Conservation (phyloP, 2,329 filamentous ascomycete species). For the Colletotrichum sojae region DNA sequence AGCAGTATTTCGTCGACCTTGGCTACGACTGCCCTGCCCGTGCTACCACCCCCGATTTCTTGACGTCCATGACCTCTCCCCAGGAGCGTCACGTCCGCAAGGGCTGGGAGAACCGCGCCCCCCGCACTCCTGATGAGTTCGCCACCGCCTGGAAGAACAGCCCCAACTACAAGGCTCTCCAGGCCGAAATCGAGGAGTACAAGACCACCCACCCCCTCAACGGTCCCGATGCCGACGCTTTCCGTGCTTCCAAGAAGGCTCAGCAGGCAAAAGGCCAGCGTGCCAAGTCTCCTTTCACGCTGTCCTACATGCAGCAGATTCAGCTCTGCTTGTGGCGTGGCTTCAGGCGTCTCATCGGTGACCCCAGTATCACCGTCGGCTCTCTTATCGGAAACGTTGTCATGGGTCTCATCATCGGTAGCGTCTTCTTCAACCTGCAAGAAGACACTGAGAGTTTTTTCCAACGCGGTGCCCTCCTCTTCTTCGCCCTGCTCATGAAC, state of each 20-base stretch:
- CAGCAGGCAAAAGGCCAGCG: conserved; percentile 73
- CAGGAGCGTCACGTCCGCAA: conserved; percentile 68
- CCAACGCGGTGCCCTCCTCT: conserved; percentile 83
- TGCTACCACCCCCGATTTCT: conserved; percentile 79
- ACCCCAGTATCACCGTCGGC: conserved; percentile 80
- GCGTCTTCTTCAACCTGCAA: conserved; percentile 84
- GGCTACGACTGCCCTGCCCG: conserved; percentile 78
- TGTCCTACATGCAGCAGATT: conserved; percentile 83
- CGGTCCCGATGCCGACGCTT: conserved; percentile 69
- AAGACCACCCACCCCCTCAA: conserved; percentile 67
- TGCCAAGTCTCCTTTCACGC: conserved; percentile 82
- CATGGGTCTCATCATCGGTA: conserved; percentile 83
- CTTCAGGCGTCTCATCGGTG: conserved; percentile 81
- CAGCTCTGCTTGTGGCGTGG: conserved; percentile 85
- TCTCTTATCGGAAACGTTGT: conserved; percentile 79
- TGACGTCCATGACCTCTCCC: conserved; percentile 78
- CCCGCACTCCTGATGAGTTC: conserved; percentile 74
- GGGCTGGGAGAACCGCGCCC: conserved; percentile 69
- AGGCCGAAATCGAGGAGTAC: conserved; percentile 69
- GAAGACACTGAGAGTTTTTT: conserved; percentile 80
- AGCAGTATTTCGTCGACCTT: conserved; percentile 75
- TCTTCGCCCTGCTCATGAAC: conserved; percentile 91
- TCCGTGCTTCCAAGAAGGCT: conserved; percentile 67
- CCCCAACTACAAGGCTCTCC: conserved; percentile 63
- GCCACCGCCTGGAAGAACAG: conserved; percentile 71